Base-by-base conservation (phyloP, 140 eudicot genomes). In the Cichorium intybus region DNA sequence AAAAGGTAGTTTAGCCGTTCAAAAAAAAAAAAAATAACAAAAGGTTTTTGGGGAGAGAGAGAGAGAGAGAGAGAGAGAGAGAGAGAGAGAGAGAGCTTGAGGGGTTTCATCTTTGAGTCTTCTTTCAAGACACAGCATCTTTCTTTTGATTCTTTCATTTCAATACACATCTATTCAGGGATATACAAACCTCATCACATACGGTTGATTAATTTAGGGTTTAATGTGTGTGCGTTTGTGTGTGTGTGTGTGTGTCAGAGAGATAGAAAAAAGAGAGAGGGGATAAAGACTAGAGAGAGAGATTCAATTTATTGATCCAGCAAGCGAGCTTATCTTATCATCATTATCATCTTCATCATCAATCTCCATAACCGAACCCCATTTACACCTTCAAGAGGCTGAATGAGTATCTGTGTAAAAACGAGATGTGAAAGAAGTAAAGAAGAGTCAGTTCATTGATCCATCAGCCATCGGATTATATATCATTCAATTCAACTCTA, bases 41-140 rank as follows among this genome's bases (percentile, higher is more conserved):
- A n/a, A n/a, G n/a, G n/a, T n/a, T n/a, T n/a, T n/a, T n/a, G n/a
- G n/a, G n/a, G n/a, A n/a, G n/a, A n/a, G n/a, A n/a, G n/a, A n/a
- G n/a, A n/a, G 33, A 43, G 65, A 73, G 31, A 72, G 57, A 72
- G 56, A 54, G 64, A 63, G 52, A 56, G 23, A 68, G 53, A 55
- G 49, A 58, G 26, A 58, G 55, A 46, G 26, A 46, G 52, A 47
- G 12, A 18, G 61, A 6, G 23, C 17, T 34, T 53, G 63, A 41
- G 73, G 67, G 45, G 61, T 47, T 56, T 73, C 68, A 46, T 48
- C 60, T 55, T 73, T 17, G 49, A 64, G 68, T 48, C 52, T 66
- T 57, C 70, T 60, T 74, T 66, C 64, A 74, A 74, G 79, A 73
- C 72, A 74, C 68, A 34, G 51, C 77, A 72, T 72, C 71, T 72